Conservation (phyloP, 2,329 filamentous ascomycete genomes). For the Fusarium tanahbumbuense region DNA sequence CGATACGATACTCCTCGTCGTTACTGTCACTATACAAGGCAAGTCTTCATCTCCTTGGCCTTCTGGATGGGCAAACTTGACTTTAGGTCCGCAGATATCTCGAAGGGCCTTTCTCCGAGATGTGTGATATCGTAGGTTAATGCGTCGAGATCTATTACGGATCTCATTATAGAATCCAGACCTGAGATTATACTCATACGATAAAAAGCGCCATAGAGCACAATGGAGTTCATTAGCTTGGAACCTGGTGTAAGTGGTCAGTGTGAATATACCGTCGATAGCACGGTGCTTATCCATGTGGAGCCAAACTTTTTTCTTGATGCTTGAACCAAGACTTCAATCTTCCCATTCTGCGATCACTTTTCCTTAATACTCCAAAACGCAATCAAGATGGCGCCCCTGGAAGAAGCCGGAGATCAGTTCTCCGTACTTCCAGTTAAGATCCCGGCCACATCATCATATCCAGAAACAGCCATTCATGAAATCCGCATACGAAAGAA, state of each 20-base stretch:
- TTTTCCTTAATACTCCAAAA: background rate
- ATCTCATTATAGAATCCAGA: no score
- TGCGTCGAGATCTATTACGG: no score
- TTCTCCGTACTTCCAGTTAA: slow-evolving; percentile 77
- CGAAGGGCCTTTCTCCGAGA: background rate
- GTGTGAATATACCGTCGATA: slow-evolving; percentile 4
- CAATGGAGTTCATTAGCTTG: background rate
- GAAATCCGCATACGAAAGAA: slow-evolving; percentile 90
- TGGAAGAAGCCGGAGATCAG: slow-evolving; percentile 56
- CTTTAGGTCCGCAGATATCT: background rate
- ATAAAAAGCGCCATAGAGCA: background rate
- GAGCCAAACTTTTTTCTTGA: slow-evolving; percentile 39
- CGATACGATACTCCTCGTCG: no score
- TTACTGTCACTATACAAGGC: background rate
- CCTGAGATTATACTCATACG: background rate
- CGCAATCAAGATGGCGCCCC: slow-evolving; percentile 45
- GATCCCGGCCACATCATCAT: slow-evolving; percentile 72
- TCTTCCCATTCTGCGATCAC: slow-evolving; percentile 3
- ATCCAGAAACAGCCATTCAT: slow-evolving; percentile 73
- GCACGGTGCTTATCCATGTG: slow-evolving; percentile 28
- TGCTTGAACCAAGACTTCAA: slow-evolving; percentile 8
- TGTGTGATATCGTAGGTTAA: background rate
- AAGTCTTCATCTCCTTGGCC: background rate
- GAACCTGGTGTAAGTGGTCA: slow-evolving; percentile 14
- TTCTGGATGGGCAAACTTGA: background rate